Evolutionary conservation across 1,284 basidiomycete species (phyloP), one percentile per base, ranked within the genome.

Genomic region (Apiotrichum porosum): DNA sequence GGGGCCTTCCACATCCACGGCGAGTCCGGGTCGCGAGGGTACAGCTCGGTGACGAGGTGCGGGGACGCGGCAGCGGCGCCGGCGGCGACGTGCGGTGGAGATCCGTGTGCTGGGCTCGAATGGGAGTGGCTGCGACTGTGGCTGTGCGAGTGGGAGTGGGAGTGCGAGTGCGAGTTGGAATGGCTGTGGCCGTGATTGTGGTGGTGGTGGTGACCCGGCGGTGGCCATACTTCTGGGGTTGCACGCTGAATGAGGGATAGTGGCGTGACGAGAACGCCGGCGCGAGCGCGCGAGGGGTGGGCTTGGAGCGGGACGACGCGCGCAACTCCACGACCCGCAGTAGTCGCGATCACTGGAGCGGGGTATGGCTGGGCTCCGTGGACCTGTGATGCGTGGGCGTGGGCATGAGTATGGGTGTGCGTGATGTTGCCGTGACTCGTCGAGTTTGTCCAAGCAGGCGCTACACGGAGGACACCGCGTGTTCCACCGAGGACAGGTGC

Each of bases 11-110:
- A 52, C 32, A 59, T 24, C 26, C 49, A 49, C 37, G 45, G 49
- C 15, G 47, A 48, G 36, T 65, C 57, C 13, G 62, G 62, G 53
- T 65, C 62, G 19, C 62, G 51, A 9, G 58, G 62, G 42, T 60
- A 65, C 13, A 65, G 58, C 33, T 58, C 55, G 9, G 58, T 61
- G 19, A 55, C 41, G 37, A 56, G 44, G 12, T 36, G 39, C 12
- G 40, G 39, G 39, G 46, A 40, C 32, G 39, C 39, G 15, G 41
- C 53, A 17, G 23, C 31, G 24, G 43, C n/a, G n/a, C 35, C 15
- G 45, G 38, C 8, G 34, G 13, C n/a, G 30, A 30, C n/a, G 42
- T n/a, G 3, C 31, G n/a, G n/a, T n/a, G n/a, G n/a, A n/a, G n/a
- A n/a, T n/a, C n/a, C n/a, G n/a, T n/a, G n/a, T n/a, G n/a, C n/a